Percentiles rank a stretch among this genome's conserved stretches.
phyloP scores from a whole-genome alignment of 306 rosid genomes.

The Vicia villosa region DNA sequence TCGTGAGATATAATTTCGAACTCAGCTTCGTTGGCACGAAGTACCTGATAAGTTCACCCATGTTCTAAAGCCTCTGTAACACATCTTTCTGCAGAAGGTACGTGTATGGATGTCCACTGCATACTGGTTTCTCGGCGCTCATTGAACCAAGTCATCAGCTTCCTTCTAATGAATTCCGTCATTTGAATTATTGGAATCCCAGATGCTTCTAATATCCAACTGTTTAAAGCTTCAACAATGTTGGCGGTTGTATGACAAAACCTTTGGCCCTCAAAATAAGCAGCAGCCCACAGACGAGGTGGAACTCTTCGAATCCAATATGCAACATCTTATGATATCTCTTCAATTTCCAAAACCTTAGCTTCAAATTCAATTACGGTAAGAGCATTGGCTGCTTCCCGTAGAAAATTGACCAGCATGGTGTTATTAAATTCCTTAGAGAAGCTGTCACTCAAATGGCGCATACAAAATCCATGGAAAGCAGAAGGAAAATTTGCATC shows the following conservation, averaged over 20 bases:
- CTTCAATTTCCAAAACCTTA: constrained; percentile 65
- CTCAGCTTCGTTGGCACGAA: constrained; percentile 72
- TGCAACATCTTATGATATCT: constrained; percentile 69
- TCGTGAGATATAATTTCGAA: constrained; percentile 48
- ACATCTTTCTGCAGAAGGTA: constrained; percentile 64
- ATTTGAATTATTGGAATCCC: constrained; percentile 77
- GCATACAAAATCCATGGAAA: constrained; percentile 81
- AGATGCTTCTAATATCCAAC: constrained; percentile 66
- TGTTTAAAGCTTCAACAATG: constrained; percentile 53
- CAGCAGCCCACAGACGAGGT: constrained; percentile 73
- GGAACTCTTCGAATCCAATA: constrained; percentile 68
- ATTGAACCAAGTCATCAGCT: constrained; percentile 69
- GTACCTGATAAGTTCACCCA: constrained; percentile 63
- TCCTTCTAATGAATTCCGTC: constrained; percentile 75
- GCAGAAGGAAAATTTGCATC: constrained; percentile 75
- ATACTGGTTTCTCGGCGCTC: constrained; percentile 73
- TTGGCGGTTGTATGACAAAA: constrained; percentile 71
- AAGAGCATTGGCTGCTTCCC: constrained; percentile 76
- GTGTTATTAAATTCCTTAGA: constrained; percentile 66
- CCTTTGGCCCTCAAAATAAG: constrained; percentile 74
- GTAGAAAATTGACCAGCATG: constrained; percentile 52
- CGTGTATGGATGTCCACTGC: constrained; percentile 75
- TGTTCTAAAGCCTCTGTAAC: constrained; percentile 65
- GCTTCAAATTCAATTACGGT: constrained; percentile 66
- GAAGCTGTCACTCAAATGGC: constrained; percentile 66